A percentile compares a stretch with the other conserved stretches of the same genome.
Evolutionary conservation across 140 eudicot genomes (phyloP).

Genomic region (Anethum foeniculum): DNA sequence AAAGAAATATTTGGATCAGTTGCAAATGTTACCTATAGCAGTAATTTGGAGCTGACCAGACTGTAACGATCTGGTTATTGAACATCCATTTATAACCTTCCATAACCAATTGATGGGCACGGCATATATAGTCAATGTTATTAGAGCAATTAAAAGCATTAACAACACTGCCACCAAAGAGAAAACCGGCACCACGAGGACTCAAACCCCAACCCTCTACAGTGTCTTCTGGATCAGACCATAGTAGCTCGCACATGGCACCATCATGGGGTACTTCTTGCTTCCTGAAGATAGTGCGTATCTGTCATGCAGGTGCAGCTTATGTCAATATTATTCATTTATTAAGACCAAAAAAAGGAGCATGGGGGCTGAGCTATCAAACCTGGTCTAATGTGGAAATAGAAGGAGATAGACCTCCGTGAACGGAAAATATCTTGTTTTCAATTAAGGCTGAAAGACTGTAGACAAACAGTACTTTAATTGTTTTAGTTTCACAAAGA

Average conservation of each 20-base stretch:
- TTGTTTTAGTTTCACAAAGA: not conserved
- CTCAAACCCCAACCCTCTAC: constrained; percentile 99
- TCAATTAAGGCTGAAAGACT: constrained; percentile 96
- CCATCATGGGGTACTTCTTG: constrained; percentile 99
- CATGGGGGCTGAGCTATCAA: constrained; percentile 3
- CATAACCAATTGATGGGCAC: constrained; percentile 97
- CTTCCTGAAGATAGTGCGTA: constrained; percentile 84
- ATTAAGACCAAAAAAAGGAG: not conserved
- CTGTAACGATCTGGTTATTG: constrained; percentile 88
- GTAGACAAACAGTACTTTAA: constrained; percentile 12
- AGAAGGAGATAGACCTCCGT: constrained; percentile 94
- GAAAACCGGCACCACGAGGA: constrained; percentile 98
- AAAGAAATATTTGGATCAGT: constrained; percentile 1
- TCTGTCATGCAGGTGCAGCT: constrained; percentile 45
- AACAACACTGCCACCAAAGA: constrained; percentile 93
- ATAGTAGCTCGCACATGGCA: constrained; percentile 95
- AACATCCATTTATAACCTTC: constrained; percentile 99
- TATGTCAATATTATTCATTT: constrained; percentile 2
- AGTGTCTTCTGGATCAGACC: constrained; percentile 98
- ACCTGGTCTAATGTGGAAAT: constrained; percentile 94
- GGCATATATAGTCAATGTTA: constrained; percentile 85
- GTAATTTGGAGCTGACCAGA: constrained; percentile 99
- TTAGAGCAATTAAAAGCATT: constrained; percentile 70
- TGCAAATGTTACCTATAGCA: constrained; percentile 64
- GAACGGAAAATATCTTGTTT: constrained; percentile 93